Evolutionary conservation across 805 yeast species (phyloP).

Genomic region (Spathaspora sp.): DNA sequence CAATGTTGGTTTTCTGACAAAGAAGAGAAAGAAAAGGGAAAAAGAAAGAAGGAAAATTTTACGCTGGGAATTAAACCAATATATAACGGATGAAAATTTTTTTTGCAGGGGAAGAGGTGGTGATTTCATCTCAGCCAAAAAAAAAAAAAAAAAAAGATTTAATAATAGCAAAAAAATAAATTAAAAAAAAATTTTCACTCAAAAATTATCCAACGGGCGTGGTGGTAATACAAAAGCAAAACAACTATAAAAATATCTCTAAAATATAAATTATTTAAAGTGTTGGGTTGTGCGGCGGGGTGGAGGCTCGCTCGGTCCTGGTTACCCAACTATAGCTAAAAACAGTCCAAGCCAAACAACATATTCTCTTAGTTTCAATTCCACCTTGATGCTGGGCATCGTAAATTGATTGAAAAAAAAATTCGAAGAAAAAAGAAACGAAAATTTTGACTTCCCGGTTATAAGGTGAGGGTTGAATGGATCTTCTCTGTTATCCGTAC

Average conservation of each 20-base stretch:
- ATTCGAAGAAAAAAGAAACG: background rate
- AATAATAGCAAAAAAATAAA: background rate
- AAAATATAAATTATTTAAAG: background rate
- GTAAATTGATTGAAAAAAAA: background rate
- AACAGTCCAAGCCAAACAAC: background rate
- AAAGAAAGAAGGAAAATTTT: conserved; percentile 6
- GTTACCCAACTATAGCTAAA: background rate
- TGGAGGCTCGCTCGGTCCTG: background rate
- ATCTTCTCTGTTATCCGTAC: background rate
- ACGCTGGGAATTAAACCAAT: background rate
- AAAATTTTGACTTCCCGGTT: background rate
- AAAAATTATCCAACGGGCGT: background rate
- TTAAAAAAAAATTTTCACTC: conserved; percentile 1
- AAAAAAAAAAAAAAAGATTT: background rate
- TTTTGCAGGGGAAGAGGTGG: conserved; percentile 1
- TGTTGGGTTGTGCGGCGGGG: background rate
- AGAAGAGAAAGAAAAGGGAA: conserved; percentile 15
- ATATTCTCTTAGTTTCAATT: background rate
- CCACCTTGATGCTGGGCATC: background rate
- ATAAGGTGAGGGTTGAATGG: background rate
- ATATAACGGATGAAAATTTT: conserved; percentile 4
- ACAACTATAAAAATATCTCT: background rate
- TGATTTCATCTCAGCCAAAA: background rate
- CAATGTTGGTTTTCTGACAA: conserved; percentile 15
- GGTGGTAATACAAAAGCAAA: background rate